Base-by-base conservation (phyloP, 2,329 filamentous ascomycete genomes). In the Botrytis squamosa region DNA sequence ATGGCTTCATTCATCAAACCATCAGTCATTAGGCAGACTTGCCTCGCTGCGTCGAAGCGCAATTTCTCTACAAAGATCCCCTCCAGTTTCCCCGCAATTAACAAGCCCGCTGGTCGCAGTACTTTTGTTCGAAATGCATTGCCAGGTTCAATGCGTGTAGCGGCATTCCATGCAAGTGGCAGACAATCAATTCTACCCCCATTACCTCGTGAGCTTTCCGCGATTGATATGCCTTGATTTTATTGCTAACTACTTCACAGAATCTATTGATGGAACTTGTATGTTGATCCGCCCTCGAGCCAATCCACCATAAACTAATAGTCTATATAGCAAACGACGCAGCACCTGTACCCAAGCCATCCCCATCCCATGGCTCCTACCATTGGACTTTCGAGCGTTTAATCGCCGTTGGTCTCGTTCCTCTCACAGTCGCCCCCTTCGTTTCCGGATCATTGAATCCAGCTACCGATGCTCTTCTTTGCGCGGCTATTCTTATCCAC, bases 381-480 rank as follows among this genome's bases (percentile, higher is more conserved):
- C 96, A 99, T 89, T 99, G 96, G 96, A 93, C 92, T 75, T 97
- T 97, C 81, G 96, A 99, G 88, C 94, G 93, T 81, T 83, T 94
- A 73, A 85, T 98, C 79, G 91, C 94, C 73, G 91, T 89, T 73
- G 92, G 90, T 73, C 89, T 99, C 75, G 86, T 99, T 75, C 97
- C 96, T 69, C 87, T 99, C 77, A 94, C 92, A 76, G 87, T 98
- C 78, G 92, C 94, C 57, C 96, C 96, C 76, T 99, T 99, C 84
- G 95, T 95, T 75, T 91, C 93, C 75, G 95, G 95, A 81, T 93
- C 93, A 57, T 88, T 98, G 78, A 97, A 97, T 89, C 96, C 96
- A 70, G 87, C 92, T 77, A 88, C 92, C 80, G 96, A 99, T 83
- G 94, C 95, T 76, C 84, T 95, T 78, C 89, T 99, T 77, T 95